Evolutionary conservation across 2,329 filamentous ascomycete genomes (phyloP).

Genomic region (Onygena corvina): DNA sequence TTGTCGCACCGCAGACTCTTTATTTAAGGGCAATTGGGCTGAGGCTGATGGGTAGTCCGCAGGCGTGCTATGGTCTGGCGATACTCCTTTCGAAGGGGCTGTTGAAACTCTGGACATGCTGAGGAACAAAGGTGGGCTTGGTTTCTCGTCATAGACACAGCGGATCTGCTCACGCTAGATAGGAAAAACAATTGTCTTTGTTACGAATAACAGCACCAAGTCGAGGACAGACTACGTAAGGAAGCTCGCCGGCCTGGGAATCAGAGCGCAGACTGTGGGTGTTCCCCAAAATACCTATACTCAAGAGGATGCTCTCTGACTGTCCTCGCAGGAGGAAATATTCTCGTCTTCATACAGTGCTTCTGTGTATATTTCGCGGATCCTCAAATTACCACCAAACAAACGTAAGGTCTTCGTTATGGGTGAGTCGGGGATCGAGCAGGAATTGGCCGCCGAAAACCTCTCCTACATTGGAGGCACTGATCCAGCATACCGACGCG

Average conservation of each 20-base stretch:
- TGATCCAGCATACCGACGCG: constrained; percentile 62
- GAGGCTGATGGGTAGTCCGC: constrained; percentile 25
- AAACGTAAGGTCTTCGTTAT: constrained; percentile 92
- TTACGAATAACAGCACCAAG: constrained; percentile 98
- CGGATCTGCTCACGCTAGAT: constrained; percentile 5
- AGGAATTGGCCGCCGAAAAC: constrained; percentile 69
- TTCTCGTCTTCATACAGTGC: constrained; percentile 94
- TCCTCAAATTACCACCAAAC: constrained; percentile 62
- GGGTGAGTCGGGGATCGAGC: constrained; percentile 81
- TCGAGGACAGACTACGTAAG: constrained; percentile 84
- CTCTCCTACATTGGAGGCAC: constrained; percentile 77
- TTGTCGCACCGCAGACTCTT: constrained; percentile 22
- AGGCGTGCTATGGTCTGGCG: constrained; percentile 96
- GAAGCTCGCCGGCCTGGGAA: constrained; percentile 72
- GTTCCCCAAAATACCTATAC: background rate
- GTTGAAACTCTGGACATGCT: constrained; percentile 77
- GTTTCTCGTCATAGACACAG: background rate
- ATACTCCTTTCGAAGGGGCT: constrained; percentile 73
- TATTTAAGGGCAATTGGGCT: background rate
- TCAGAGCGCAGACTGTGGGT: constrained; percentile 56
- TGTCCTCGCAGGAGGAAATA: constrained; percentile 58
- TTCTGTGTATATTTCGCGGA: constrained; percentile 88
- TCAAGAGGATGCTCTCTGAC: background rate
- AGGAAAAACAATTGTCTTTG: constrained; percentile 91
- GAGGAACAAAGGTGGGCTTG: constrained; percentile 56